Base-by-base conservation (phyloP, 2,329 filamentous ascomycete genomes). In the Tolypocladium amazonense region DNA sequence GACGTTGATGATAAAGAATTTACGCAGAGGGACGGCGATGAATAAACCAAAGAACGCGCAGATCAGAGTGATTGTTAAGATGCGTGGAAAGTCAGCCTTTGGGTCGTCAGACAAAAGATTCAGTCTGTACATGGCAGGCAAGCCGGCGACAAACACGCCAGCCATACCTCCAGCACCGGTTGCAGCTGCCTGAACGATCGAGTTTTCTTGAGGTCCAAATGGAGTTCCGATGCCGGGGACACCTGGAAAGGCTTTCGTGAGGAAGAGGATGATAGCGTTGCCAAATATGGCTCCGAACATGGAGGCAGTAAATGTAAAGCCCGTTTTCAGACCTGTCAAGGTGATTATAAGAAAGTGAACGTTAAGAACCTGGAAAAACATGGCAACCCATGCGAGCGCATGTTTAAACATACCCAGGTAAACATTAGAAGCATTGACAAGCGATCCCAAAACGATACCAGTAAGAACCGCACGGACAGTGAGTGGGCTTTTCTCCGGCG, bases 1-100 rank as follows among this genome's bases (percentile, higher is more conserved):
- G 15, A 87, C 82, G 61, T 86, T 83, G 69, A 88, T 81, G 70
- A 88, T 81, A 75, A 87, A 88, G 75, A 88, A 88, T 67, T 86
- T 86, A 60, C 85, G 82, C 25, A 86, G 77, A 9, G 84, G 83
- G 0, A 83, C 84, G 56, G 81, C 81, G 64, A 86, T 84, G 69
- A 85, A 84, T 61, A 87, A 78, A 4, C 85, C 85, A 69, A 87
- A 87, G 72, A 86, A 85, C 12, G 81, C 82, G 61, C 82, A 83
- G 56, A 86, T 81, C 52, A 85, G 75, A 2, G 84, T 86, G 63
- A 88, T 76, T 35, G 81, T 81, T 59, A 86, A 75, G 56, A 88
- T 79, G 38, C 81, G 76, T 59, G 77, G 76, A 64, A 85, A 85
- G 66, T 87, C 83, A 12, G 78, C 69, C 62, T 76, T 75, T 14